These are phyloP conservation scores for Teratosphaeria pseudoeucalypti DNA, from an alignment of 2,329 filamentous ascomycete genomes.

Conservation along the genomic window DNA sequence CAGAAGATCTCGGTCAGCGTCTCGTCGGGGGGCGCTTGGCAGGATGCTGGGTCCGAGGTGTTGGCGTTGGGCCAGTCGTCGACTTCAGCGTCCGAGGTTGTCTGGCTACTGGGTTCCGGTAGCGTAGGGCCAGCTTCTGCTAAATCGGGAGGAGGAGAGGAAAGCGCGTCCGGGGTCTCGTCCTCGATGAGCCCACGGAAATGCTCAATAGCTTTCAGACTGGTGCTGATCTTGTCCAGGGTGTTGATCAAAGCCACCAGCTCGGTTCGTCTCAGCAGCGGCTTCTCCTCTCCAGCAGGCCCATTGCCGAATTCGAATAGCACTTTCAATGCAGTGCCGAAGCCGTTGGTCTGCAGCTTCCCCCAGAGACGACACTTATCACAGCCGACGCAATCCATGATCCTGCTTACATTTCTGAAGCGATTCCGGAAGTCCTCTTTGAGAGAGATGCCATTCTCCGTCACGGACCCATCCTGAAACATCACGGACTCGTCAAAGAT, in stretches of 20 bases:
- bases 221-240: slow-evolving; percentile 74
- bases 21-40: background rate
- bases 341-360: slow-evolving; percentile 89
- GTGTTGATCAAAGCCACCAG: slow-evolving; percentile 93
- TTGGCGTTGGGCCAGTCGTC: background rate
- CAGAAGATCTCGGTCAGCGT: slow-evolving; percentile 46
- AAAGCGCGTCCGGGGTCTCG: slow-evolving; percentile 4
- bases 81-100: background rate
- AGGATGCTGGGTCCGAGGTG: background rate
- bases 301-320: slow-evolving; percentile 82
- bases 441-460: slow-evolving; percentile 50
- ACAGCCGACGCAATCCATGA: slow-evolving; percentile 98
- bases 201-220: slow-evolving; percentile 60
- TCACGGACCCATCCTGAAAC: slow-evolving; percentile 53
- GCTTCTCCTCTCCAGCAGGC: slow-evolving; percentile 44
- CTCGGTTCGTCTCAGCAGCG: slow-evolving; percentile 74
- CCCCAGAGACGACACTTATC: slow-evolving; percentile 98
- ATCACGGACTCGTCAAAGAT: slow-evolving; percentile 94
- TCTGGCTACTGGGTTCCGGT: background rate
- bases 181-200: slow-evolving; percentile 50
- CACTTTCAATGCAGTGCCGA: slow-evolving; percentile 88
- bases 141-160: background rate
- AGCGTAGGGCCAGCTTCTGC: background rate
- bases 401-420: slow-evolving; percentile 88
- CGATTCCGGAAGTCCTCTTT: slow-evolving; percentile 97